Evolutionary conservation across 805 yeast species (phyloP).

Genomic region (Cyberlindnera bimundalis): DNA sequence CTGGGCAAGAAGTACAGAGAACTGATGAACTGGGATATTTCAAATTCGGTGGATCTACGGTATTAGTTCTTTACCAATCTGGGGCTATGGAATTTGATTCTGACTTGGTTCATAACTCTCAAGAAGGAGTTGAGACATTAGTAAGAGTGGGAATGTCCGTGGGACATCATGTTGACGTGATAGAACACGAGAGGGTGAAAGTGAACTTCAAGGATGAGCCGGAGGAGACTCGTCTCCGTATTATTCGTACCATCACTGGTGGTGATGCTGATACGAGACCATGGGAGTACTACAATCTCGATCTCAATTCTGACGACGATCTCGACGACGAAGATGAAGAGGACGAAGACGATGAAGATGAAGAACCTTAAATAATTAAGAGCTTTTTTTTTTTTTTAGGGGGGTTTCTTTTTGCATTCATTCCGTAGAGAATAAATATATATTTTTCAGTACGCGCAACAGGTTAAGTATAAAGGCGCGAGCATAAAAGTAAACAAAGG

Average conservation of each 20-base stretch:
- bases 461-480: too few relatives aligned
- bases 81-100: slow-evolving; percentile 57
- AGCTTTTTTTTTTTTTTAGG: too few relatives aligned
- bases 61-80: slow-evolving; percentile 60
- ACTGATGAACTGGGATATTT: slow-evolving; percentile 92
- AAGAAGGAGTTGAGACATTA: slow-evolving; percentile 70
- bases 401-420: too few relatives aligned
- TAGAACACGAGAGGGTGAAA: slow-evolving; percentile 48
- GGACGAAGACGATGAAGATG: slow-evolving; percentile 2
- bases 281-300: slow-evolving; percentile 27
- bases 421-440: too few relatives aligned
- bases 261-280: slow-evolving; percentile 33
- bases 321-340: slow-evolving; percentile 8
- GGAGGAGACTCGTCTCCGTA: slow-evolving; percentile 43
- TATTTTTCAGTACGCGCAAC: too few relatives aligned
- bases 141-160: slow-evolving; percentile 89
- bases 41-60: slow-evolving; percentile 94
- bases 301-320: slow-evolving; percentile 12
- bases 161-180: slow-evolving; percentile 60
- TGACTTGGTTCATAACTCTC: slow-evolving; percentile 69
- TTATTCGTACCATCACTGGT: slow-evolving; percentile 58
- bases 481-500: too few relatives aligned
- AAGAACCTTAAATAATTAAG: background rate
- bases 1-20: slow-evolving; percentile 54
- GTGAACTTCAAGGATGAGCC: slow-evolving; percentile 44